A percentile compares a stretch with the other conserved stretches of the same genome.
These are phyloP conservation scores for Tetrapisispora arboricola DNA, from an alignment of 805 yeast species.

Conservation along the genomic window DNA sequence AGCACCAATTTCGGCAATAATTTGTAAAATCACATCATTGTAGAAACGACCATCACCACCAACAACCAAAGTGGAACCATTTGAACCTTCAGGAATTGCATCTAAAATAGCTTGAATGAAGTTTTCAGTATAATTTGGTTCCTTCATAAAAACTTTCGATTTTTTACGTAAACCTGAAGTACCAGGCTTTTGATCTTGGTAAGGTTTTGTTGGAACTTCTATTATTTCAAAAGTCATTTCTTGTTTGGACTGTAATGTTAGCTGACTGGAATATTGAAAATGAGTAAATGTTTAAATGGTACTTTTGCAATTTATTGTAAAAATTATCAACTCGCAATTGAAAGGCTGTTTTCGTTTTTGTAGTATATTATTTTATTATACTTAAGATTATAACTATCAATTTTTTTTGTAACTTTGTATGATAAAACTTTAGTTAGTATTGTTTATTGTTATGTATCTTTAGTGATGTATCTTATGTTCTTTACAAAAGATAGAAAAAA, in stretches of 20 bases:
- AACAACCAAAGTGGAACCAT: conserved; percentile 68
- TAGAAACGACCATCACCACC: conserved; percentile 98
- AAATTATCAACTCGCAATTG: too few species aligned
- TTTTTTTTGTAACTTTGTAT: too few species aligned
- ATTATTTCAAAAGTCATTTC: conserved; percentile 21
- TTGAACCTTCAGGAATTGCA: conserved; percentile 87
- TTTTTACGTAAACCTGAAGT: conserved; percentile 94
- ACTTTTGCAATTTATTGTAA: too few species aligned
- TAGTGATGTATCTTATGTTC: too few species aligned
- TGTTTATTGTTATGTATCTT: too few species aligned
- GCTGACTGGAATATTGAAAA: background rate
- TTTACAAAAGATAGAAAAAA: too few species aligned
- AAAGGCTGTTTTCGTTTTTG: too few species aligned
- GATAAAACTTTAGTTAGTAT: too few species aligned
- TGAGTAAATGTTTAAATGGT: too few species aligned
- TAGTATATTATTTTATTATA: too few species aligned
- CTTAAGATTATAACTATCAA: too few species aligned
- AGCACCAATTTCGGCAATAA: conserved; percentile 75
- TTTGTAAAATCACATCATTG: conserved; percentile 70
- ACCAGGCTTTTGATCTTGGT: conserved; percentile 91
- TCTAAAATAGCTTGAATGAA: conserved; percentile 78
- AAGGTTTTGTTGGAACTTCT: conserved; percentile 58
- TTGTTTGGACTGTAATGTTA: background rate
- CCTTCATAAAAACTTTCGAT: conserved; percentile 67
- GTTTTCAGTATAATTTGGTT: conserved; percentile 78